phyloP scores from a whole-genome alignment of 2,329 filamentous ascomycete species.

The Phyllachora maydis region DNA sequence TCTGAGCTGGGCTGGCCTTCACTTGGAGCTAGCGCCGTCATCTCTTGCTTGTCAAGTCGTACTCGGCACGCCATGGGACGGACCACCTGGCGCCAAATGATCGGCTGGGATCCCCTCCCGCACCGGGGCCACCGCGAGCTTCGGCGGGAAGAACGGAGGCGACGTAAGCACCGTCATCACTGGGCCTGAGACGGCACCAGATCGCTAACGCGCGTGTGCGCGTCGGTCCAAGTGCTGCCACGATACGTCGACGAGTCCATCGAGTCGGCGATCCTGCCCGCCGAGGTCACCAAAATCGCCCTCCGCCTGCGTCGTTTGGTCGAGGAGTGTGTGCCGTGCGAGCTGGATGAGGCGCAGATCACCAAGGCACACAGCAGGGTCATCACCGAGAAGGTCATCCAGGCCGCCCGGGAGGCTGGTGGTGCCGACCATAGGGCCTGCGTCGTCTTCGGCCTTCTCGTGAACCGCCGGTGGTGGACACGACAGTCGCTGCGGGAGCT shows the following conservation, averaged over 20 bases:
- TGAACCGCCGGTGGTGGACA: conserved; percentile 54
- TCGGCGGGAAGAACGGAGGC: conserved; percentile 11
- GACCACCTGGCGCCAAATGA: conserved; percentile 10
- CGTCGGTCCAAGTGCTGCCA: conserved; percentile 46
- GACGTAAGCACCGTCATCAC: conserved; percentile 8
- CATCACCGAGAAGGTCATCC: conserved; percentile 61
- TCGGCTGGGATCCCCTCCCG: conserved; percentile 11
- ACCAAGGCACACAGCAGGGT: conserved; percentile 67
- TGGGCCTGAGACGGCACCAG: no score
- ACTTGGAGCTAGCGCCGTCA: no score
- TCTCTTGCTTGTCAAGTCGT: no score
- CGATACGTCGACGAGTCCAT: conserved; percentile 34
- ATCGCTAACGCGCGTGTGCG: no score
- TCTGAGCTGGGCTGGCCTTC: no score
- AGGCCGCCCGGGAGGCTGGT: conserved; percentile 66
- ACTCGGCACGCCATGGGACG: no score
- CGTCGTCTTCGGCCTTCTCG: conserved; percentile 65
- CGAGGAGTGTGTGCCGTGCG: conserved; percentile 75
- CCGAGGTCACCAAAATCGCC: conserved; percentile 74
- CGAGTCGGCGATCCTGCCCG: conserved; percentile 48
- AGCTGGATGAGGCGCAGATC: conserved; percentile 57
- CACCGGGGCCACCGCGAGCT: conserved; percentile 6
- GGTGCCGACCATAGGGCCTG: conserved; percentile 54
- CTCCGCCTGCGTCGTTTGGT: conserved; percentile 80
- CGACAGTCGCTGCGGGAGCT: conserved; percentile 63